These are phyloP conservation scores for Suaeda aralocaspica DNA, from an alignment of 148 eudicot genomes.

Conservation along the genomic window DNA sequence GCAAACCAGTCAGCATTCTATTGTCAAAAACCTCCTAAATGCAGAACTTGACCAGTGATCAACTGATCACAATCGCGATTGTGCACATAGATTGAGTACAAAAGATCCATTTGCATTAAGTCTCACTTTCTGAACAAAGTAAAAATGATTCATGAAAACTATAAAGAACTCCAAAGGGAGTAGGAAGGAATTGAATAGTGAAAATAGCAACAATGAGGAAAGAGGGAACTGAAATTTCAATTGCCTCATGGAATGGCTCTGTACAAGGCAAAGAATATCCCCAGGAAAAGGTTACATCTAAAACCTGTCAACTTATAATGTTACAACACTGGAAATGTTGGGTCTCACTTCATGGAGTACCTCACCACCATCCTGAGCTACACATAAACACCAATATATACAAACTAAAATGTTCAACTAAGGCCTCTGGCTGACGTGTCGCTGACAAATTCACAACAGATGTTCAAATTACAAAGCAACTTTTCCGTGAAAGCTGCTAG, in stretches of 20 bases:
- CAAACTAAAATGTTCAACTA: slow-evolving; percentile 27
- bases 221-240: slow-evolving; percentile 32
- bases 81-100: no score
- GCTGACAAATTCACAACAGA: slow-evolving; percentile 21
- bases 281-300: slow-evolving; percentile 1
- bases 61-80: no score
- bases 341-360: slow-evolving; percentile 25
- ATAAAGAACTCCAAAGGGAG: neutral
- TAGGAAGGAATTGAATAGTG: neutral
- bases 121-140: no score
- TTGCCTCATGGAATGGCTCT: slow-evolving; percentile 35
- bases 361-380: slow-evolving; percentile 27
- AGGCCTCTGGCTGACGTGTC: slow-evolving; percentile 10
- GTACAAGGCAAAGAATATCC: slow-evolving; percentile 47
- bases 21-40: no score
- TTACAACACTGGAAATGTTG: slow-evolving; percentile 28
- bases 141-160: no score
- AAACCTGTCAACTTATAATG: slow-evolving; percentile 17
- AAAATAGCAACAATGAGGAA: neutral
- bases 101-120: no score
- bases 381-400: slow-evolving; percentile 36
- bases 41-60: no score
- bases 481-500: neutral
- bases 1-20: no score
- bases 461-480: slow-evolving; percentile 12